Percentiles rank a stretch among this genome's conserved stretches.
phyloP scores from a whole-genome alignment of 2,329 filamentous ascomycete species.

The Aspergillus calidoustus region DNA sequence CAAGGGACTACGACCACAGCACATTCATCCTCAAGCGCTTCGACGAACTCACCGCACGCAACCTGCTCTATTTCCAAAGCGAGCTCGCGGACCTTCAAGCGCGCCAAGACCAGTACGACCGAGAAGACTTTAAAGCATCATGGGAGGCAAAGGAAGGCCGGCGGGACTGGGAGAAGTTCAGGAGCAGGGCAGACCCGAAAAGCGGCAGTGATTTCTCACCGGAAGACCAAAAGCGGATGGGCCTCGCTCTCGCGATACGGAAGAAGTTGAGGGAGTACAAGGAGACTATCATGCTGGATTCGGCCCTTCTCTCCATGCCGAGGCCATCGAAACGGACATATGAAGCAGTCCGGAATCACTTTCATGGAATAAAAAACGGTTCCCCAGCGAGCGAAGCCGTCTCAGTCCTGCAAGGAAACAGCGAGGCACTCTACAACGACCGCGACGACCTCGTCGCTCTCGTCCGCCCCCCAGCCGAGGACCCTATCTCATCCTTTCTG shows the following conservation, averaged over 20 bases:
- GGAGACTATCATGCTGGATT: not conserved
- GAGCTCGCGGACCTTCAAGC: not conserved
- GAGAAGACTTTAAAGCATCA: not conserved
- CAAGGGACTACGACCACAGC: conserved; percentile 1
- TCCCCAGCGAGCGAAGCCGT: no score
- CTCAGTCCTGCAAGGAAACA: not conserved
- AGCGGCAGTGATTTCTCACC: no score
- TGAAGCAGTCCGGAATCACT: no score
- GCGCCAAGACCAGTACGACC: not conserved
- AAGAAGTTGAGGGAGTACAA: not conserved
- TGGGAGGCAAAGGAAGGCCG: not conserved
- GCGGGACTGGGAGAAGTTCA: not conserved
- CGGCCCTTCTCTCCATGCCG: not conserved
- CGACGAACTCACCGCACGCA: not conserved
- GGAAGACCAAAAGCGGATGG: not conserved
- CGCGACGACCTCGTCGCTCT: not conserved
- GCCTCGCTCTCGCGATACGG: not conserved
- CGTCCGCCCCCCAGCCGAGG: not conserved
- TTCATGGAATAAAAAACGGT: no score
- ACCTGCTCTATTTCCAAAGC: conserved; percentile 6
- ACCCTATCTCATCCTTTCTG: not conserved
- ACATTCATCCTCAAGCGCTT: conserved; percentile 2
- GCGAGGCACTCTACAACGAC: not conserved
- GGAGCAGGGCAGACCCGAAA: not conserved
- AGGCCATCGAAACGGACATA: not conserved